These are phyloP conservation scores for Musa troglodytarum DNA, from an alignment of 176 grass and related monocot genomes.

Conservation along the genomic window DNA sequence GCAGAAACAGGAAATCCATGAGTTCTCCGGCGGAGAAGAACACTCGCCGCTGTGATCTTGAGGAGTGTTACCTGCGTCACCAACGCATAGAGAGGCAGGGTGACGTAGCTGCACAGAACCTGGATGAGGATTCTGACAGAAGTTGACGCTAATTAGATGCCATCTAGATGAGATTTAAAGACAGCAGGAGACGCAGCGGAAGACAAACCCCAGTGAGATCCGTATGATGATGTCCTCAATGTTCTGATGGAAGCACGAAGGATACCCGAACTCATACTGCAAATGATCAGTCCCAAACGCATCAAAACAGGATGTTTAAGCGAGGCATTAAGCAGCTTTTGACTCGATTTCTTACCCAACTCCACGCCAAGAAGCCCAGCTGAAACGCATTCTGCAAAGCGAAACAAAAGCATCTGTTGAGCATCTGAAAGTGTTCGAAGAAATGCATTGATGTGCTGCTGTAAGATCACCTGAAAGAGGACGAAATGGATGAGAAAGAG, in stretches of 20 bases:
- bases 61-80: constrained; percentile 11
- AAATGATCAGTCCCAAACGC: neutral
- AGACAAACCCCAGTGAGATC: constrained; percentile 2
- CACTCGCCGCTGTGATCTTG: neutral
- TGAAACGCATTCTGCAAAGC: constrained; percentile 16
- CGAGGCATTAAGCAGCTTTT: neutral
- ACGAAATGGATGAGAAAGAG: constrained; percentile 12
- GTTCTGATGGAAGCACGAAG: constrained; percentile 13
- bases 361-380: constrained; percentile 14
- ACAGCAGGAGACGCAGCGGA: neutral
- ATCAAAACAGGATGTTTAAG: neutral
- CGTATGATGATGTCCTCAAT: constrained; percentile 14
- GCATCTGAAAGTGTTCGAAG: neutral
- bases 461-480: constrained; percentile 6
- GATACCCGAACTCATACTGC: constrained; percentile 12
- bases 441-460: neutral
- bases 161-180: neutral
- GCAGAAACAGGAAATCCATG: neutral
- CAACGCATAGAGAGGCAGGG: constrained; percentile 7
- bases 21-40: neutral
- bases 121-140: neutral
- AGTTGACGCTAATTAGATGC: neutral
- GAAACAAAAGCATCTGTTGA: neutral
- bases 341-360: constrained; percentile 3
- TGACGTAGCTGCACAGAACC: constrained; percentile 13